These are phyloP conservation scores for Lipomyces sp. DNA, from an alignment of 805 yeast species.

Conservation along the genomic window DNA sequence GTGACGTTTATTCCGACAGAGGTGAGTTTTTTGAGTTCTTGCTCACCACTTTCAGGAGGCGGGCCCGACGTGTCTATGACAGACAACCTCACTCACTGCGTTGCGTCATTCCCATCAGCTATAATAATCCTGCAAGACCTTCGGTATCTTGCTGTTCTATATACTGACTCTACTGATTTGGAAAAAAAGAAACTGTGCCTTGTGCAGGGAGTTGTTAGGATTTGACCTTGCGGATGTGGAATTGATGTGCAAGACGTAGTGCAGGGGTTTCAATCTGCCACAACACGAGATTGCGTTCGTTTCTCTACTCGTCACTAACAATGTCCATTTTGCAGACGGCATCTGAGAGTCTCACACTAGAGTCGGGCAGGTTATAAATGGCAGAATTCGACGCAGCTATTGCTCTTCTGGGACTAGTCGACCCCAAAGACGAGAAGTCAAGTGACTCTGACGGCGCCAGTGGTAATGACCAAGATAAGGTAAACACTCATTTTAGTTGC, in stretches of 20 bases:
- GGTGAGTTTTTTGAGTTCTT: neutral
- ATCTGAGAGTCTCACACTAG: neutral
- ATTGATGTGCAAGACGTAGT: neutral
- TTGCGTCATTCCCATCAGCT: neutral
- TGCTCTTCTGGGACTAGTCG: slow-evolving; percentile 36
- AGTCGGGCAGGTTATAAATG: slow-evolving; percentile 7
- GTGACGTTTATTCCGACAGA: neutral
- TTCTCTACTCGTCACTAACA: neutral
- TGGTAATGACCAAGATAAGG: neutral
- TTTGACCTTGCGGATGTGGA: neutral
- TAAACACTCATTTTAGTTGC: neutral
- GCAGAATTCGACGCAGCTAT: slow-evolving; percentile 38
- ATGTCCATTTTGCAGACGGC: neutral
- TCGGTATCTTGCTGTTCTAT: neutral
- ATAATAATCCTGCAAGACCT: neutral
- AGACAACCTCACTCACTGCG: neutral
- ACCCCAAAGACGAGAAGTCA: slow-evolving; percentile 31
- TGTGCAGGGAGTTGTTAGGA: neutral
- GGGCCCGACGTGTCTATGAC: neutral
- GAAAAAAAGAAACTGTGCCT: neutral
- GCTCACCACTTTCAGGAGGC: slow-evolving; percentile 11
- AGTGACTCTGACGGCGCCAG: slow-evolving; percentile 16
- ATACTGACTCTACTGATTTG: neutral
- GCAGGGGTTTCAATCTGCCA: neutral
- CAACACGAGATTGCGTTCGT: neutral